phyloP scores from a whole-genome alignment of 495 filamentous ascomycete species.

The Chaetomium cochliodes region DNA sequence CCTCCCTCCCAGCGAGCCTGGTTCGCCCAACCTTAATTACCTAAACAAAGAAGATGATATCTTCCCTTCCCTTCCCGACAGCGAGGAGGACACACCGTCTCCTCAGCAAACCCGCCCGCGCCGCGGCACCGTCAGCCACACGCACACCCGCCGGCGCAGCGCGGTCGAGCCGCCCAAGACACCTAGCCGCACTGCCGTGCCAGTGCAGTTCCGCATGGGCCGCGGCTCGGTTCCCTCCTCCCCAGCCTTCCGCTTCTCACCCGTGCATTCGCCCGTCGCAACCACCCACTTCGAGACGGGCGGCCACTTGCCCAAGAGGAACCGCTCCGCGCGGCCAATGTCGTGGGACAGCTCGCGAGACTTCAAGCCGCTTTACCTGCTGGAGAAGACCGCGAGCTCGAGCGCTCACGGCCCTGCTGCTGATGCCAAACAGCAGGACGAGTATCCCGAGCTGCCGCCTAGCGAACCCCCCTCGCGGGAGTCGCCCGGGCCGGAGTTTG shows the following conservation, averaged over 20 bases:
- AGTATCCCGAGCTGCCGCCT: slow-evolving; percentile 34
- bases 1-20: slow-evolving; percentile 52
- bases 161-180: slow-evolving; percentile 44
- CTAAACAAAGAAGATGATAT: slow-evolving; percentile 29
- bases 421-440: background rate
- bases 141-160: slow-evolving; percentile 42
- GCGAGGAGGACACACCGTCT: slow-evolving; percentile 49
- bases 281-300: slow-evolving; percentile 21
- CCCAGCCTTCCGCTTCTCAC: slow-evolving; percentile 39
- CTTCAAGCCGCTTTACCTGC: slow-evolving; percentile 50
- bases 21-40: slow-evolving; percentile 40
- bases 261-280: slow-evolving; percentile 40
- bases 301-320: slow-evolving; percentile 24
- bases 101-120: slow-evolving; percentile 40
- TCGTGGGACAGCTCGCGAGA: slow-evolving; percentile 52
- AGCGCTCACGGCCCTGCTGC: background rate
- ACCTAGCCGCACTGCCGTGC: slow-evolving; percentile 54
- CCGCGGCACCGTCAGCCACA: slow-evolving; percentile 27
- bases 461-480: slow-evolving; percentile 37
- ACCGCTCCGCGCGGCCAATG: slow-evolving; percentile 41
- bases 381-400: slow-evolving; percentile 41
- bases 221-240: slow-evolving; percentile 47
- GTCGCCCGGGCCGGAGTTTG: slow-evolving; percentile 28
- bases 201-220: slow-evolving; percentile 48
- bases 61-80: slow-evolving; percentile 52